Conservation (phyloP, 139 green algal genomes). For the Chlamydomonas sp. region DNA sequence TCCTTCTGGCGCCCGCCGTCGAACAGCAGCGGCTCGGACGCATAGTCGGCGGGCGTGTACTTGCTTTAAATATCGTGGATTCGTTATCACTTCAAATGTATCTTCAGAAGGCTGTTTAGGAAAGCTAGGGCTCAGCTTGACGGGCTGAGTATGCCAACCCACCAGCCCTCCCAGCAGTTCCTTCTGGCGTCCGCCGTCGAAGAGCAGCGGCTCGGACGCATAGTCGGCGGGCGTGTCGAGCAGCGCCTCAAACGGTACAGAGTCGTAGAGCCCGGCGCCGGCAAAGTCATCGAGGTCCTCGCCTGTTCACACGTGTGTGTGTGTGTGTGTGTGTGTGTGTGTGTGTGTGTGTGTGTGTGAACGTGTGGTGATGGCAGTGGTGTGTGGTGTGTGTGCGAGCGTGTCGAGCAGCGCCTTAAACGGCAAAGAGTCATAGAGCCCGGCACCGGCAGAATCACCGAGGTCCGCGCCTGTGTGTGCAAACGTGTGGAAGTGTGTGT, state of each 20-base stretch:
- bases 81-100: no score
- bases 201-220: conserved; percentile 56
- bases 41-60: no score
- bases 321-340: no score
- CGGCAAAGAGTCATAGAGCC: conserved; percentile 82
- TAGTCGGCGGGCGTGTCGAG: conserved; percentile 43
- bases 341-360: no score
- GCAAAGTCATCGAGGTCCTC: conserved; percentile 85
- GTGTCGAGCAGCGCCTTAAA: no score
- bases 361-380: conserved; percentile 79
- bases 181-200: conserved; percentile 44
- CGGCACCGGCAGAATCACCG: conserved; percentile 74
- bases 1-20: not conserved
- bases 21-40: not conserved
- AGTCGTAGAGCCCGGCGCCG: conserved; percentile 77
- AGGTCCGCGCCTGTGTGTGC: no score
- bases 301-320: no score
- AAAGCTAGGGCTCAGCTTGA: no score
- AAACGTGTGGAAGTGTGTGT: no score
- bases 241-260: conserved; percentile 49
- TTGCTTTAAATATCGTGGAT: no score
- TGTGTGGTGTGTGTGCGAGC: no score
- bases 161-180: conserved; percentile 46
- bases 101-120: no score
- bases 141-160: not conserved